Conservation (phyloP, 2,329 filamentous ascomycete species). For the Trichophyton benhamiae region DNA sequence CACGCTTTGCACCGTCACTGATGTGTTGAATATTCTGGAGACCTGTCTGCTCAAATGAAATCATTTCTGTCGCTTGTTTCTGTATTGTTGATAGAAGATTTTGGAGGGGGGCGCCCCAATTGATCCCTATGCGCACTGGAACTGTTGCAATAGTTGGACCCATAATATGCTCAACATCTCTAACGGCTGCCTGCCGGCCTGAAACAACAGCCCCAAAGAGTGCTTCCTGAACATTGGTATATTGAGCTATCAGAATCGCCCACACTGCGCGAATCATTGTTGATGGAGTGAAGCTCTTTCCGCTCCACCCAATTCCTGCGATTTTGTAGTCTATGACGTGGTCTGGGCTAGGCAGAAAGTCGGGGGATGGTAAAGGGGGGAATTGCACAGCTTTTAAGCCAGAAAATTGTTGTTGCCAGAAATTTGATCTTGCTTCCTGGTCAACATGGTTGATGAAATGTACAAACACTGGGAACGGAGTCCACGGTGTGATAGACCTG, state of each 20-base stretch:
- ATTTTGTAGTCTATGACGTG: not conserved
- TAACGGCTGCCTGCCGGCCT: conserved; percentile 28
- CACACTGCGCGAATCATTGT: not conserved
- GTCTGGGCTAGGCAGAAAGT: not conserved
- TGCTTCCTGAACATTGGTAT: conserved; percentile 27
- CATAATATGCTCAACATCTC: conserved; percentile 27
- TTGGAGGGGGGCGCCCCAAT: conserved; percentile 19
- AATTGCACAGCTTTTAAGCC: not conserved
- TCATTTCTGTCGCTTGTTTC: conserved; percentile 39
- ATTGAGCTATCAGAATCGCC: not conserved
- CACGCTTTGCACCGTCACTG: conserved; percentile 30
- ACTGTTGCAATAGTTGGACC: conserved; percentile 33
- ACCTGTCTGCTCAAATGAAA: conserved; percentile 48
- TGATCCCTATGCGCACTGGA: conserved; percentile 18
- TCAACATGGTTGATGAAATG: not conserved
- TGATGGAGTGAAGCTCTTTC: not conserved
- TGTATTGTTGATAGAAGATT: conserved; percentile 44
- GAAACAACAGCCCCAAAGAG: conserved; percentile 31
- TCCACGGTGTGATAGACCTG: not conserved
- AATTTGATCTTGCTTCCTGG: not conserved
- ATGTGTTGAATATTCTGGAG: conserved; percentile 37
- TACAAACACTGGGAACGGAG: too few species aligned
- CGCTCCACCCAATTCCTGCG: not conserved
- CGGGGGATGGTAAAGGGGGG: not conserved
- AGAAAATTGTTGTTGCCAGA: not conserved